These are phyloP conservation scores for Leersia perrieri DNA, from an alignment of 176 grass and related monocot species.

Conservation along the genomic window DNA sequence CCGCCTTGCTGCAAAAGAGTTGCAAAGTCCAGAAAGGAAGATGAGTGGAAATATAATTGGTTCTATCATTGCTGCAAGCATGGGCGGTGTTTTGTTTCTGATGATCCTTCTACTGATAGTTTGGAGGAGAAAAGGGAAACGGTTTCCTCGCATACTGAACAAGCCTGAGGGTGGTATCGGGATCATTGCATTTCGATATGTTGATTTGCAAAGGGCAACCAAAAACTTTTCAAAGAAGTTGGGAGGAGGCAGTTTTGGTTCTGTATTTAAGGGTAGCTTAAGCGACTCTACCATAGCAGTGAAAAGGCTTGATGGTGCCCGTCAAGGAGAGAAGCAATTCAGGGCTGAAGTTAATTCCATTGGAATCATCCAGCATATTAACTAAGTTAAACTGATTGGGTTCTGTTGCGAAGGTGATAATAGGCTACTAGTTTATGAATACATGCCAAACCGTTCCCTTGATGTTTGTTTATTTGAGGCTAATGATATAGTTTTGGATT, in stretches of 20 bases:
- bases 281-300: conserved; percentile 42
- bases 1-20: conserved; percentile 47
- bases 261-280: conserved; percentile 49
- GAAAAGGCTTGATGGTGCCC: conserved; percentile 41
- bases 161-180: conserved; percentile 7
- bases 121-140: conserved; percentile 3
- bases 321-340: conserved; percentile 56
- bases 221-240: conserved; percentile 51
- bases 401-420: conserved; percentile 47
- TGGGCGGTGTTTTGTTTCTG: background rate
- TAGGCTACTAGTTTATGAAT: conserved; percentile 67
- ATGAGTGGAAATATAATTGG: background rate
- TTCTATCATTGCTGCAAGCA: background rate
- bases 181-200: conserved; percentile 26
- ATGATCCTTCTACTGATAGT: conserved; percentile 4
- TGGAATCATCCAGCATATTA: conserved; percentile 46
- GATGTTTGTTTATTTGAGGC: conserved; percentile 38
- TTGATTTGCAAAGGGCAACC: conserved; percentile 38
- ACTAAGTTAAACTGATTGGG: conserved; percentile 44
- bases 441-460: conserved; percentile 53
- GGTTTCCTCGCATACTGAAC: background rate
- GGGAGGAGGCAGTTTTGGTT: conserved; percentile 54
- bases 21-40: background rate
- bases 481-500: background rate
- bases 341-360: conserved; percentile 25